Conservation (phyloP, 805 yeast species). For the Suhomyces xylopsoci region DNA sequence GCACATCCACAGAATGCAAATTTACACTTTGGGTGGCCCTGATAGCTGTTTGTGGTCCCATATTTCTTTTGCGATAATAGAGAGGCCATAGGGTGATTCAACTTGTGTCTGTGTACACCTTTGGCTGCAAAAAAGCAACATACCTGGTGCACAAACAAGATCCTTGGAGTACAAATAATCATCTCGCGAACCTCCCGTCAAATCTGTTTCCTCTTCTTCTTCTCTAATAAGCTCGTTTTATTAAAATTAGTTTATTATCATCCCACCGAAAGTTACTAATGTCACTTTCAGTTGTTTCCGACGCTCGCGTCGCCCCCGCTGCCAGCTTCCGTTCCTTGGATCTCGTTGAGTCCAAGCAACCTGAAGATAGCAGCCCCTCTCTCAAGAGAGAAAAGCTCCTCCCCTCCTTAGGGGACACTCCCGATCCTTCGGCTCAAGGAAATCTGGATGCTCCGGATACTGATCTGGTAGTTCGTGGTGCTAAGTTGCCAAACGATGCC, state of each 20-base stretch:
- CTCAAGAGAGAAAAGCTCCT: not conserved
- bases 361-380: not conserved
- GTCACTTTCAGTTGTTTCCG: not conserved
- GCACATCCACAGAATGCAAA: not conserved
- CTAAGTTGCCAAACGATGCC: not conserved
- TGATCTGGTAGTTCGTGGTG: not conserved
- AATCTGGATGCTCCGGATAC: not conserved
- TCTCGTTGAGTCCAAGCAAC: not conserved
- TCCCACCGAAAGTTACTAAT: not conserved
- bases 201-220: not conserved
- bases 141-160: not conserved
- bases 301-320: not conserved
- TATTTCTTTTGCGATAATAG: not conserved
- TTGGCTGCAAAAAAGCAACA: not conserved
- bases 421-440: not conserved
- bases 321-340: not conserved
- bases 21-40: not conserved
- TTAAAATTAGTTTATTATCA: not conserved
- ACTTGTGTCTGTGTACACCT: not conserved
- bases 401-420: not conserved
- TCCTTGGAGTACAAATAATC: not conserved
- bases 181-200: not conserved
- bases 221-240: not conserved
- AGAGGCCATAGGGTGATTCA: not conserved
- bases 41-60: not conserved